Evolutionary conservation across 1,284 basidiomycete genomes (phyloP).

Genomic region (Ceratorhiza oryzae-sativae): DNA sequence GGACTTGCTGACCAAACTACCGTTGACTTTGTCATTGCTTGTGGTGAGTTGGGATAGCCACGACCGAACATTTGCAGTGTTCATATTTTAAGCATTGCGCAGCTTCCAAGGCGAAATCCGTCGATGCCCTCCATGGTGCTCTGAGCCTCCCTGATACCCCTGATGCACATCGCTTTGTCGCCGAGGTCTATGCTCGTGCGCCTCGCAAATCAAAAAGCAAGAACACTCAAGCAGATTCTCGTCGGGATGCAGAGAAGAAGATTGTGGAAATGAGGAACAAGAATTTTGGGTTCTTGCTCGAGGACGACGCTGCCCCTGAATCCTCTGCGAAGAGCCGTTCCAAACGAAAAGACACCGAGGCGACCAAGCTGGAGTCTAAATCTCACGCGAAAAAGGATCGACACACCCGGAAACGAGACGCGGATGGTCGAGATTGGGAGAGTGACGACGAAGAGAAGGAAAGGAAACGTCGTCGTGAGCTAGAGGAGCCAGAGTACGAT

Average conservation of each 20-base stretch:
- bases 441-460: conserved; percentile 84
- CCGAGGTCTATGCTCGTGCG: conserved; percentile 76
- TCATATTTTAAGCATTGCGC: conserved; percentile 14
- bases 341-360: conserved; percentile 57
- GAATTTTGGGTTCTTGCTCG: conserved; percentile 79
- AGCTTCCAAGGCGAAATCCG: conserved; percentile 84
- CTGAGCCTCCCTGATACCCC: conserved; percentile 80
- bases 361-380: conserved; percentile 54
- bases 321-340: conserved; percentile 53
- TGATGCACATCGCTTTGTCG: conserved; percentile 80
- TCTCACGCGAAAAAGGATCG: conserved; percentile 56
- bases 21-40: conserved; percentile 84
- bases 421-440: conserved; percentile 82
- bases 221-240: conserved; percentile 56
- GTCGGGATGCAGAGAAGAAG: conserved; percentile 73
- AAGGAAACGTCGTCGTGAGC: conserved; percentile 53
- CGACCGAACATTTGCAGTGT: background rate
- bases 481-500: conserved; percentile 40
- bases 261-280: conserved; percentile 72
- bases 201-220: conserved; percentile 78
- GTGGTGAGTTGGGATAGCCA: conserved; percentile 60
- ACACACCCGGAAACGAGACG: conserved; percentile 79
- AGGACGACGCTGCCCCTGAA: conserved; percentile 59
- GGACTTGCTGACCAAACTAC: conserved; percentile 82
- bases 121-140: conserved; percentile 73